Evolutionary conservation across 2,329 filamentous ascomycete genomes (phyloP), one percentile per base, ranked within the genome.

Genomic region (Fusarium pseudocircinatum): DNA sequence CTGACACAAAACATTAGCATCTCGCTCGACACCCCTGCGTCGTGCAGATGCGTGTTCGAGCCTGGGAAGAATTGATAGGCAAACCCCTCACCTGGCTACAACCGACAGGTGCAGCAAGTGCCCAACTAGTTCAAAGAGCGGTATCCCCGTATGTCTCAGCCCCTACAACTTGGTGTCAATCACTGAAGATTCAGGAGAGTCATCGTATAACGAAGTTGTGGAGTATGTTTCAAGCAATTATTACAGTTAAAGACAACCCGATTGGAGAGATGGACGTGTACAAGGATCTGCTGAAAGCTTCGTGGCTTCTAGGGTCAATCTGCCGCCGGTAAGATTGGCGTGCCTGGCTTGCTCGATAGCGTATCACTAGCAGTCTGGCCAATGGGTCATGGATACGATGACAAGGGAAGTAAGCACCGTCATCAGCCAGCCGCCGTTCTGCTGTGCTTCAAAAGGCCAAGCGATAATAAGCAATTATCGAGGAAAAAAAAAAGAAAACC

Each of bases 1-100:
- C 14, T 47, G 9, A 5, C 10, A 43, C 0, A 12, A 4, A 30
- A 15, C 20, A 11, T 30, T 8, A 4, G 43, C 9, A 4, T 22
- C 7, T 12, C 20, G 14, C 14, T 7, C 20, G 6, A 30, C 30
- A 2, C 26, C 44, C 44, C 44, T 47, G 44, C 26, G 26, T 47
- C 20, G 2, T 47, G 44, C 44, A 30, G 44, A 22, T 6, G 26
- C 26, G 13, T 12, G 4, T 47, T 47, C 20, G 18, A 30, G 26
- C 20, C 44, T 16, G 20, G 26, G 20, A 30, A 12, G 26, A n/a
- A 11, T 47, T 30, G 20, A 47, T 47, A 22, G 26, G 26, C 3
- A 16, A 15, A 47, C 26, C 44, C 44, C 26, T 46, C 20, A 47
- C 26, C 13, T 4, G 11, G 6, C 6, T 22, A 15, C 9, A 22